Base-by-base conservation (phyloP, 2,329 filamentous ascomycete species). In the Monosporascus sp. region DNA sequence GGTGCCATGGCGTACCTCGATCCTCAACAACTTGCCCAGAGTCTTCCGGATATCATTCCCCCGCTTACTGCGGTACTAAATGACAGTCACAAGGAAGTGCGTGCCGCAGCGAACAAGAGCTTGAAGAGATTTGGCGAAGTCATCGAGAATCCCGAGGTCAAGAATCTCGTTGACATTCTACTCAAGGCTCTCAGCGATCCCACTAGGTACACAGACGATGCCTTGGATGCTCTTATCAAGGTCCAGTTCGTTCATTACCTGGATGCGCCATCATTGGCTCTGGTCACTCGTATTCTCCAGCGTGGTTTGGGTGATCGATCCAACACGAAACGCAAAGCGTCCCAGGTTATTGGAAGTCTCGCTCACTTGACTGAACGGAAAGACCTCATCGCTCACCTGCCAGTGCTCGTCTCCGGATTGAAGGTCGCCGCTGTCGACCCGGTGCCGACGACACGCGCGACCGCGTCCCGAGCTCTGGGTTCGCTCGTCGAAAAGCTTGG, bases 1-100 rank as follows among this genome's bases (percentile, higher is more conserved):
- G 94, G 94, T 68, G 94, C 94, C 57, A 99, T 99, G 94, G 95
- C 94, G 5, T 99, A 99, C 68, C 82, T 99, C 34, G 94, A 97
- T 68, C 93, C 95, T 7, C 89, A 97, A 60, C 94, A 99, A 69
- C 81, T 99, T 18, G 91, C 94, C 1, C 81, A 88, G 61, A 97
- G 92, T 68, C 75, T 99, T 63, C 94, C 94, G 2, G 92, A 96
- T 52, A 99, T 99, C 61, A 99, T 99, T 60, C 94, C 95, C 25
- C 93, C 95, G 17, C 79, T 99, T 53, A 97, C 95, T 1, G 85
- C 88, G 46, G 94, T 97, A 3, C 76, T 99, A 54, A 99, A 96
- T 62, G 94, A 99, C 74, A 97, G 90, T 64, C 94, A 99, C 74
- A 99, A 99, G 71, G 94, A 99, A 73, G 94, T 99, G 34, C 84